Conservation (phyloP, 164 flowering plant genomes). For the Stephania yunnanensis region DNA sequence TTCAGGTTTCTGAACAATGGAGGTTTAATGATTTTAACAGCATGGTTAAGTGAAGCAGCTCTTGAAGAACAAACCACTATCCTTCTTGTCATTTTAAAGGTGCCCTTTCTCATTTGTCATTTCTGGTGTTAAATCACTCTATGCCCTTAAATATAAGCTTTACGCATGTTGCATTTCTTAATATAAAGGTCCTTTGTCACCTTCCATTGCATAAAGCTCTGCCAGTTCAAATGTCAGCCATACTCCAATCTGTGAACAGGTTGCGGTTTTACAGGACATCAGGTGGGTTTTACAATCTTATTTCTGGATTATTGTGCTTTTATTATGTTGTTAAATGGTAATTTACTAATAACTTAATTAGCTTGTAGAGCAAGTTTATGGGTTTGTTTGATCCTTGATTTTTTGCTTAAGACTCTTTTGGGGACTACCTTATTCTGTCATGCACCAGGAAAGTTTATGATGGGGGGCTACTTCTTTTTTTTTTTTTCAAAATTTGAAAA, state of each 20-base stretch:
- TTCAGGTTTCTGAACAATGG: constrained; percentile 84
- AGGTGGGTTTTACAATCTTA: constrained; percentile 45
- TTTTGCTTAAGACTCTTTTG: not conserved
- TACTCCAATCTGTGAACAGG: constrained; percentile 78
- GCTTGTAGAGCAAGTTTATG: not conserved
- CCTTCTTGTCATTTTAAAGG: constrained; percentile 66
- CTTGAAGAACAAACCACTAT: constrained; percentile 90
- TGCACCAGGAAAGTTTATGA: no score
- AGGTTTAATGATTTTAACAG: constrained; percentile 77
- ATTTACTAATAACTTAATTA: no score
- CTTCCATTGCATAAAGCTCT: constrained; percentile 82
- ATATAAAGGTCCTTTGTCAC: constrained; percentile 74
- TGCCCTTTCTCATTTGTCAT: constrained; percentile 17
- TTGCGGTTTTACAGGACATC: constrained; percentile 75
- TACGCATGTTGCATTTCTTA: constrained; percentile 9
- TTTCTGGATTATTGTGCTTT: not conserved
- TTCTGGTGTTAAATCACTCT: not conserved
- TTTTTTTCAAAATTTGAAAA: no score
- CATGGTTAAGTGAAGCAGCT: constrained; percentile 89
- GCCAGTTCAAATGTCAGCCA: constrained; percentile 82
- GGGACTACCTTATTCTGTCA: no score
- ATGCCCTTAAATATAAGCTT: constrained; percentile 1
- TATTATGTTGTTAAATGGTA: not conserved
- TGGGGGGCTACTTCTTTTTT: no score
- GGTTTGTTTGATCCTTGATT: not conserved